Percentiles rank a stretch among this genome's conserved stretches.
Evolutionary conservation across 2,329 filamentous ascomycete genomes (phyloP).

Genomic region (Trichoderma guizhouense): DNA sequence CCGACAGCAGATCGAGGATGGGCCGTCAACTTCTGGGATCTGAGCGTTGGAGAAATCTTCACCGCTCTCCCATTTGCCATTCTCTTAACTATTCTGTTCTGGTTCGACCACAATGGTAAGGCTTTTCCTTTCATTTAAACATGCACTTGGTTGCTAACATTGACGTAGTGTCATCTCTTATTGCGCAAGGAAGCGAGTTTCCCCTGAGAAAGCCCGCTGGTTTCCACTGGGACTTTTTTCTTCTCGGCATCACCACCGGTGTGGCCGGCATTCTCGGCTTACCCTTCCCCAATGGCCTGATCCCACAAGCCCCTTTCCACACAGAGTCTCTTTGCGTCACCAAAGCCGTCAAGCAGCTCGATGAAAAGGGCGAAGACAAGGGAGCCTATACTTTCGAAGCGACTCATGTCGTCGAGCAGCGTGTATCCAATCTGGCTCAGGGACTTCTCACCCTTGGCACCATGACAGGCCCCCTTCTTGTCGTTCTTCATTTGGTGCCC

Average conservation of each 20-base stretch:
- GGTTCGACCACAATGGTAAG: slow-evolving; percentile 82
- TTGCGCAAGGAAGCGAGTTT: slow-evolving; percentile 79
- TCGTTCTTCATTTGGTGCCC: slow-evolving; percentile 73
- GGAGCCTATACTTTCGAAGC: slow-evolving; percentile 51
- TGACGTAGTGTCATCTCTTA: slow-evolving; percentile 68
- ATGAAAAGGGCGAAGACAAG: slow-evolving; percentile 54
- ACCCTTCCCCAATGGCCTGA: slow-evolving; percentile 78
- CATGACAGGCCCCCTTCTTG: slow-evolving; percentile 71
- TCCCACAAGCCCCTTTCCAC: slow-evolving; percentile 80
- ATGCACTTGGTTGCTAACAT: background rate
- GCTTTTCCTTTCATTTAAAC: background rate
- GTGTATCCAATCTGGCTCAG: slow-evolving; percentile 73
- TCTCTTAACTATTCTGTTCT: slow-evolving; percentile 79
- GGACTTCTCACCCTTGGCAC: slow-evolving; percentile 75
- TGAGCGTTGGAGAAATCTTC: slow-evolving; percentile 70
- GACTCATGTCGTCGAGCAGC: slow-evolving; percentile 71
- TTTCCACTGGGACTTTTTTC: slow-evolving; percentile 83
- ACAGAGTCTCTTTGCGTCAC: slow-evolving; percentile 76
- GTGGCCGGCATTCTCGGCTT: slow-evolving; percentile 72
- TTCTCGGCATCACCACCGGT: slow-evolving; percentile 74
- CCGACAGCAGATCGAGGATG: slow-evolving; percentile 71
- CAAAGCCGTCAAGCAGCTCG: slow-evolving; percentile 46
- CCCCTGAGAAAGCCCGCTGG: slow-evolving; percentile 76
- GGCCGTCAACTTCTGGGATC: slow-evolving; percentile 80
- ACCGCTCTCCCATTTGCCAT: slow-evolving; percentile 83